Base-by-base conservation (phyloP, 257 asterid species). In the Linderniella brevidens region DNA sequence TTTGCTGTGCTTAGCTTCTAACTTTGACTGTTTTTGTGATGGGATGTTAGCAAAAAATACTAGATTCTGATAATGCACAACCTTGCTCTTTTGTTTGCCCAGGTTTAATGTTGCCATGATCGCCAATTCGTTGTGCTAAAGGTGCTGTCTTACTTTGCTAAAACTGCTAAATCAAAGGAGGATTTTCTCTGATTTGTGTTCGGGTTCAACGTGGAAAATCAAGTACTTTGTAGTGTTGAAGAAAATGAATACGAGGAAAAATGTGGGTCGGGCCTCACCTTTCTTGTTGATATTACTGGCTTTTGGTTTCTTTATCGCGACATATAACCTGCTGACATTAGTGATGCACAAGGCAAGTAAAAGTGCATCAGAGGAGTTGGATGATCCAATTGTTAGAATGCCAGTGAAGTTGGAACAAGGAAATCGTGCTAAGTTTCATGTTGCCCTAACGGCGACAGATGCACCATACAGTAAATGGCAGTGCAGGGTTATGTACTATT, bases 381-480 rank as follows among this genome's bases (percentile, higher is more conserved):
- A 49, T 41, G 93, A 75, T 64, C 86, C 93, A 3, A 65, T 71
- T 36, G 64, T 58, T 39, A 50, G 61, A 9, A 70, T 46, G 71
- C 93, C 77, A 14, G 70, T 36, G 4, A 68, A 53, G 46, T 43
- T 50, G 57, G 65, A 16, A 9, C 73, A 48, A 35, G 70, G 40
- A n/a, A 49, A 29, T 19, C 71, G 73, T 53, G 55, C 61, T 7
- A 85, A 72, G 62, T 90, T 63, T 51, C 96, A 90, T 58, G 93
- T 90, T 56, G 96, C 82, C 9, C 49, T 90, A 61, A 90, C 98
- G 4, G 96, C 96, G 10, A 90, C 96, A 0, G 92, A 84, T 61
- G 93, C 93, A 0, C 71, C 86, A 51, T 90, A 90, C 59, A 84
- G 95, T 62, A 81, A 78, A 67, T 90, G 98, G 98, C 98, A 90